phyloP scores from a whole-genome alignment of 1,284 basidiomycete species.

The Sanghuangporus baumii region DNA sequence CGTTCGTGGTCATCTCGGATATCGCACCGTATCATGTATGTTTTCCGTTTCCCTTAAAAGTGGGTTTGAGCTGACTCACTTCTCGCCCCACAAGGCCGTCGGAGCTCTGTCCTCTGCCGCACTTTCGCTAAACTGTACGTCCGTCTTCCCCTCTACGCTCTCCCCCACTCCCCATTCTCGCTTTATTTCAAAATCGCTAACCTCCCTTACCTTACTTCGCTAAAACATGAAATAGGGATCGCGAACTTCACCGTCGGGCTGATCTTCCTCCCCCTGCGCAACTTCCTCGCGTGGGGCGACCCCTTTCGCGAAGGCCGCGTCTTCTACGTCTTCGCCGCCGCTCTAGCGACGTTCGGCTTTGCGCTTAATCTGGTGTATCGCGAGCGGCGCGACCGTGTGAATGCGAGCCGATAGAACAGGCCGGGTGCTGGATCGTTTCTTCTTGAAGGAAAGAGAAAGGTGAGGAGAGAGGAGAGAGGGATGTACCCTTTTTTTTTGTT shows the following conservation, averaged over 20 bases:
- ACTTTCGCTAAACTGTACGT: constrained; percentile 77
- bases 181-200: neutral
- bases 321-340: constrained; percentile 71
- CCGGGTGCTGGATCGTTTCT: neutral
- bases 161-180: neutral
- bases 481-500: neutral
- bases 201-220: neutral
- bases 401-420: neutral
- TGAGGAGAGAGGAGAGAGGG: neutral
- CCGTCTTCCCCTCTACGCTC: neutral
- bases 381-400: neutral
- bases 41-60: constrained; percentile 10
- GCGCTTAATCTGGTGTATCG: constrained; percentile 37
- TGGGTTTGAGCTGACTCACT: neutral
- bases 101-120: constrained; percentile 81
- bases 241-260: constrained; percentile 80
- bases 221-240: constrained; percentile 48
- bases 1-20: constrained; percentile 91
- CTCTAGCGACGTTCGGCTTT: constrained; percentile 36
- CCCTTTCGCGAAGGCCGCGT: constrained; percentile 69
- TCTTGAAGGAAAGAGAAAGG: too few species aligned
- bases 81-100: constrained; percentile 50
- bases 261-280: constrained; percentile 77
- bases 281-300: constrained; percentile 61
- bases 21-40: constrained; percentile 75